phyloP scores from a whole-genome alignment of 2,329 filamentous ascomycete species.

The Neofusicoccum umdonicola region DNA sequence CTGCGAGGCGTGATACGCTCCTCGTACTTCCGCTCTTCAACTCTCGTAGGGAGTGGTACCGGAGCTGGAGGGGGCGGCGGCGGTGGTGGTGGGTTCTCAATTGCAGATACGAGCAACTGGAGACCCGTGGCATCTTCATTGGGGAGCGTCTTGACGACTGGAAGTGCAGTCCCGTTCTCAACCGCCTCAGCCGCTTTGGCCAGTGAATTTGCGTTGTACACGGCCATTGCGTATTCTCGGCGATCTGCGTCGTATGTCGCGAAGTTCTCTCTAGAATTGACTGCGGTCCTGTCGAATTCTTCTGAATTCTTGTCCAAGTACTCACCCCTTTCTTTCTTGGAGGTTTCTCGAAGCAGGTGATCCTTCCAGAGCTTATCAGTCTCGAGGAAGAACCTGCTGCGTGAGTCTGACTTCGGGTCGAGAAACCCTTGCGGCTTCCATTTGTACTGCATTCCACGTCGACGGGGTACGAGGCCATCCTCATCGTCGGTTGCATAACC shows the following conservation, averaged over 20 bases:
- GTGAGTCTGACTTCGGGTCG: slow-evolving; percentile 37
- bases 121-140: slow-evolving; percentile 44
- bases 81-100: slow-evolving; percentile 20
- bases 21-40: slow-evolving; percentile 2
- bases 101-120: slow-evolving; percentile 36
- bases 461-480: slow-evolving; percentile 36
- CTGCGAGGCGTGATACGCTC: background rate
- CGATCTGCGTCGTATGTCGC: slow-evolving; percentile 42
- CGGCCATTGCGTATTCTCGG: slow-evolving; percentile 40
- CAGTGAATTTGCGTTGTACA: slow-evolving; percentile 36
- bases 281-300: slow-evolving; percentile 29
- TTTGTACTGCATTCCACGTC: slow-evolving; percentile 22
- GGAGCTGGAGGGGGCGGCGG: background rate
- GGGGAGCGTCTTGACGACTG: slow-evolving; percentile 29
- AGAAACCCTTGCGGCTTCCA: slow-evolving; percentile 29
- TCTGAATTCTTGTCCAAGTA: slow-evolving; percentile 29
- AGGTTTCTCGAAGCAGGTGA: slow-evolving; percentile 24
- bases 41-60: background rate
- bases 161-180: slow-evolving; percentile 26
- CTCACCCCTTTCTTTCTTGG: slow-evolving; percentile 22
- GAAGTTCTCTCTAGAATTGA: slow-evolving; percentile 30
- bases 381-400: slow-evolving; percentile 41
- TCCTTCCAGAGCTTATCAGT: slow-evolving; percentile 36
- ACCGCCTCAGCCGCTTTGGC: slow-evolving; percentile 34
- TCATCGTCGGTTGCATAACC: slow-evolving; percentile 42